Evolutionary conservation across 495 filamentous ascomycete genomes (phyloP), one percentile per base, ranked within the genome.

Genomic region (Penicillium nucicola): DNA sequence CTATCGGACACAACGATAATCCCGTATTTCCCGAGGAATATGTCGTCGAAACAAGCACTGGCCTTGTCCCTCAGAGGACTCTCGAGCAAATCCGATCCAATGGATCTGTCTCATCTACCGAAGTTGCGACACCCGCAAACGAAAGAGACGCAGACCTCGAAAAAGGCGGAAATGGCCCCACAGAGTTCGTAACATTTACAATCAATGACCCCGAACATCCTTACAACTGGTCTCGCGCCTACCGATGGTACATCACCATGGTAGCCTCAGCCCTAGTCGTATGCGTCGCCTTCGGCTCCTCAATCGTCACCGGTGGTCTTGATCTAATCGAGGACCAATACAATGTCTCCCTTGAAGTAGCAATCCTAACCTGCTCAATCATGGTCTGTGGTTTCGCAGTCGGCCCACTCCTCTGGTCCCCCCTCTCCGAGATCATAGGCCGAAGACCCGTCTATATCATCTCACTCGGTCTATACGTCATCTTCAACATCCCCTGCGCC

Each of bases 351-450:
- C 54, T 77, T 5, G 84, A 87, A 65, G 83, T 84, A 15, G 76
- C 81, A 6, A 71, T 87, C n/a, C 64, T 90, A 3, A 69, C 66
- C 11, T 69, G 66, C 28, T 67, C 61, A 3, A 69, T 69, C 30
- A 69, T 69, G 64, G 66, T 69, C 9, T 69, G 66, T 19, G 67
- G 72, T 2, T 77, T 75, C 30, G 69, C 72, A 11, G 52, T 79
- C 13, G 82, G 80, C 4, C 82, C 82, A 5, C 56, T 78, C 0
- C 50, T 82, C 10, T 84, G 71, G 67, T 80, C 75, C 5, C 90
- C 90, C 0, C 64, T 90, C 3, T 90, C 85, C 6, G 90, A 96
- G 60, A 75, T 95, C 41, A 83, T 81, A 53, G 90, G 90, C 36
- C 79, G 90, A 28, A 71, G 73, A 42, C 55, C 61, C 15, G 81